Percentiles rank a stretch among this genome's conserved stretches.
Conservation (phyloP, 345 rosid genomes). For the Salix purpurea region DNA sequence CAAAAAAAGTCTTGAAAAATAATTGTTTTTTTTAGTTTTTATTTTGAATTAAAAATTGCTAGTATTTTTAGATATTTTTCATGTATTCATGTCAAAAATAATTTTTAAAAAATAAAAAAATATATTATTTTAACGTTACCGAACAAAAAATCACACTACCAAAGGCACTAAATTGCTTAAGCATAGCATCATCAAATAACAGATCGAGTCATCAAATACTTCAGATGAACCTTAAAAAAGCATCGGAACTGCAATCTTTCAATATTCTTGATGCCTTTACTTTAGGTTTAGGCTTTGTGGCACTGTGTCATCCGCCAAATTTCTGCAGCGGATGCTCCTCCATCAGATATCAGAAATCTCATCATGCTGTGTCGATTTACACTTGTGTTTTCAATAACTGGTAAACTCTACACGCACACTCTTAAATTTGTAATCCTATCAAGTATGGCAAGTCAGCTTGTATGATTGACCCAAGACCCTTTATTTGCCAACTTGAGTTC, state of each 20-base stretch:
- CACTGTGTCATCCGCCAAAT: not conserved
- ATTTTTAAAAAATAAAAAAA: no score
- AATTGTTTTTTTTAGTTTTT: no score
- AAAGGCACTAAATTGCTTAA: not conserved
- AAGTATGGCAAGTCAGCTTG: not conserved
- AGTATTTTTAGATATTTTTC: no score
- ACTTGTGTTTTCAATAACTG: no score
- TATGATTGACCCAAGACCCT: slow-evolving; percentile 5
- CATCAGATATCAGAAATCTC: not conserved
- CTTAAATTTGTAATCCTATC: no score
- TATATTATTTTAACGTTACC: no score
- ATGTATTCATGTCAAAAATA: no score
- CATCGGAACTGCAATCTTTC: not conserved
- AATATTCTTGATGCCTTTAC: not conserved
- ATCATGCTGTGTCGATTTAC: not conserved
- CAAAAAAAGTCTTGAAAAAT: no score
- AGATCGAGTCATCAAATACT: not conserved
- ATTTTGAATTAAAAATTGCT: no score
- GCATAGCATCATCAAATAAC: not conserved
- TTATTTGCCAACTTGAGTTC: slow-evolving; percentile 16
- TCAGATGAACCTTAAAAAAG: not conserved
- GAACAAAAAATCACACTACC: no score
- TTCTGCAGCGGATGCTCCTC: not conserved
- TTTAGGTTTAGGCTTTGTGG: not conserved
- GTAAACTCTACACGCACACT: no score